Evolutionary conservation across 2,329 filamentous ascomycete genomes (phyloP), one percentile per base, ranked within the genome.

Genomic region (Ceratocystiopsis brevicomis): DNA sequence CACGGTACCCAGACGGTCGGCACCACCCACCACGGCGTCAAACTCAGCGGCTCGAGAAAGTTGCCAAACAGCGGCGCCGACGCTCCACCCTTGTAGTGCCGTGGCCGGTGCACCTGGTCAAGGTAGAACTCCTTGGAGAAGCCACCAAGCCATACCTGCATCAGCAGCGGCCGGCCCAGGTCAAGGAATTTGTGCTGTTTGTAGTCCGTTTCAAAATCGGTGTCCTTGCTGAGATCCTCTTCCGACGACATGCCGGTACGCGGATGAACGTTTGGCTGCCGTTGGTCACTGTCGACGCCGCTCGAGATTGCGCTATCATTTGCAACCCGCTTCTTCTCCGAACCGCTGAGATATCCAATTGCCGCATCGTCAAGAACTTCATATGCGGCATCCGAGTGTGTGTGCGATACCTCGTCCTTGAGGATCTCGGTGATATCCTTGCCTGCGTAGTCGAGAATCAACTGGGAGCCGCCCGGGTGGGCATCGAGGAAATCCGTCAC

Each of bases 111-210:
- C 42, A 98, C 83, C 60, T 98, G 90, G 52, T 95, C 79, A 19
- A 98, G 71, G 57, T 98, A 98, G 57, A 98, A 98, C n/a, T 84
- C 76, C 60, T 95, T 98, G 58, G 66, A 76, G 64, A 96, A 98
- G 30, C 81, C 82, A 39, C 87, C 81, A 50, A 66, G 71, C 81
- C 83, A 95, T 37, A 98, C 73, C 61, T 98, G 90, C 60, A 80
- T 69, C 44, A 98, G 69, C 44, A 98, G 69, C 8, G 90, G 88
- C 54, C 71, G 76, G 63, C 73, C 81, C 45, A 98, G 70, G 56
- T 98, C 88, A 47, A 98, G 69, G 56, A 98, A 98, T 61, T 93
- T 92, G 71, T 96, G 79, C 46, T 71, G 81, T 61, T 84, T 82
- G 67, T 81, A 98, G 57, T 98, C 90, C 39, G 62, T 61, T 19